Evolutionary conservation across 176 grass and related monocot genomes (phyloP).

Genomic region (Avena eriantha): DNA sequence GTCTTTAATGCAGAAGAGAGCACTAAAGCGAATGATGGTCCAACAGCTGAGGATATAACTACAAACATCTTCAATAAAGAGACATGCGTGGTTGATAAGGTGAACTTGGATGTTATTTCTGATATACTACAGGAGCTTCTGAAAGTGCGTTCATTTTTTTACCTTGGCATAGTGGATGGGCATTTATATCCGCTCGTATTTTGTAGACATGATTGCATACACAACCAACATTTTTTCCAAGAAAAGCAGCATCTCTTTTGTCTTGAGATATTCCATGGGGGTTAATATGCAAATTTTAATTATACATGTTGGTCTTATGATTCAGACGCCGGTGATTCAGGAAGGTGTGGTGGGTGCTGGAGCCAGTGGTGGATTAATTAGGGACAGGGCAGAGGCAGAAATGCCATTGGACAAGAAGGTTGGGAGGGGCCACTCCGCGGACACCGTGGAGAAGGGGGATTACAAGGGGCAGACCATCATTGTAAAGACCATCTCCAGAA

Average conservation of each 20-base stretch:
- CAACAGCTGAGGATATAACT: neutral
- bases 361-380: neutral
- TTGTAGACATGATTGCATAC: no score
- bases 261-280: no score
- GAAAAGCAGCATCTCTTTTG: no score
- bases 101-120: neutral
- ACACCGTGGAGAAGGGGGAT: conserved; percentile 65
- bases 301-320: no score
- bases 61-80: neutral
- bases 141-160: no score
- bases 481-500: conserved; percentile 89
- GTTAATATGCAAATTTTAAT: no score
- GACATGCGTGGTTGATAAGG: neutral
- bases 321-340: conserved; percentile 4
- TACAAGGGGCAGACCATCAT: conserved; percentile 74
- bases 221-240: no score
- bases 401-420: conserved; percentile 82
- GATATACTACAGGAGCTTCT: neutral
- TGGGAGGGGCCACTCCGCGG: conserved; percentile 83
- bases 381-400: conserved; percentile 62
- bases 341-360: conserved; percentile 47
- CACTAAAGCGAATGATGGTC: neutral
- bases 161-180: no score
- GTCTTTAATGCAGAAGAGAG: neutral
- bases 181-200: no score